Conservation (phyloP, 2,329 filamentous ascomycete species). For the Paecilomyces fulvus region DNA sequence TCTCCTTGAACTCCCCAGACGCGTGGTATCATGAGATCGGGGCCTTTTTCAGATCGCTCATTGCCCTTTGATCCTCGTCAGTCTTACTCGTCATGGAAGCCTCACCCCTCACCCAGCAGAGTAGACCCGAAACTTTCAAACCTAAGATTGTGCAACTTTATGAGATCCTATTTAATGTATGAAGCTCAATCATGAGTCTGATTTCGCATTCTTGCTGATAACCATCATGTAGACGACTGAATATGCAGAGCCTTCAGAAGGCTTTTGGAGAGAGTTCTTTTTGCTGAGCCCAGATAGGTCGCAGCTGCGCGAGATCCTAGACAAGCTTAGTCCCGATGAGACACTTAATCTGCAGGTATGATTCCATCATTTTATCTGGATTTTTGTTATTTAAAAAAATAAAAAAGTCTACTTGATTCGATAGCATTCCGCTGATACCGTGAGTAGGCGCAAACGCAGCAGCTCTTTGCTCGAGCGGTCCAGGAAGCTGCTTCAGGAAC, state of each 20-base stretch:
- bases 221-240: constrained; percentile 50
- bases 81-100: constrained; percentile 57
- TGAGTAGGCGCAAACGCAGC: constrained; percentile 56
- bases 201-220: constrained; percentile 7
- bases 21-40: constrained; percentile 11
- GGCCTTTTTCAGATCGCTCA: constrained; percentile 12
- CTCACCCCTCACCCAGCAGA: constrained; percentile 89
- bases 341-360: constrained; percentile 64
- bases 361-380: constrained; percentile 1
- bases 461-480: constrained; percentile 69
- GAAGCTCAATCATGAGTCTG: constrained; percentile 6
- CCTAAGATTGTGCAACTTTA: constrained; percentile 92
- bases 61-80: constrained; percentile 2
- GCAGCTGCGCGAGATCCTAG: constrained; percentile 60
- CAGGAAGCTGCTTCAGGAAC: constrained; percentile 54
- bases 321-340: constrained; percentile 62
- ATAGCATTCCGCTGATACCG: constrained; percentile 8
- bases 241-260: constrained; percentile 65
- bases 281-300: constrained; percentile 70
- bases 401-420: not conserved
- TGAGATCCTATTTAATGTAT: constrained; percentile 63
- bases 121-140: constrained; percentile 80
- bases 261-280: constrained; percentile 96
- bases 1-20: not conserved
- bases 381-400: not conserved